A percentile compares a stretch with the other conserved stretches of the same genome.
These are phyloP conservation scores for Collybia mongolica DNA, from an alignment of 768 basidiomycete genomes.

Conservation along the genomic window DNA sequence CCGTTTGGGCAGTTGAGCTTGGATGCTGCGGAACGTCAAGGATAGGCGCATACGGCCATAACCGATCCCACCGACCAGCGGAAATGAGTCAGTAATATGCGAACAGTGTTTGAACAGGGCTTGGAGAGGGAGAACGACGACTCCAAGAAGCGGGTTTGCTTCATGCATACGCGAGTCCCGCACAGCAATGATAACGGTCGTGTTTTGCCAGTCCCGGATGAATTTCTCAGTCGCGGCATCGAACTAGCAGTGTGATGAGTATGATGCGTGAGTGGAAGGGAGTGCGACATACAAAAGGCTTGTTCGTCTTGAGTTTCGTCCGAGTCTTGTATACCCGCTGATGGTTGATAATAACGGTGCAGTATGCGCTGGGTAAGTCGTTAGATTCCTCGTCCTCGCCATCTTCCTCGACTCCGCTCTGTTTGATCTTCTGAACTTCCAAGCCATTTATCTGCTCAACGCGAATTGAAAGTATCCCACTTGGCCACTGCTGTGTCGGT, in stretches of 20 bases:
- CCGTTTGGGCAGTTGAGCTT: conserved; percentile 53
- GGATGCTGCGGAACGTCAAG: conserved; percentile 65
- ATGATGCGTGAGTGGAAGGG: background rate
- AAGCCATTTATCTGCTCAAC: conserved; percentile 68
- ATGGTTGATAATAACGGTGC: conserved; percentile 44
- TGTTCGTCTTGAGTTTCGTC: conserved; percentile 42
- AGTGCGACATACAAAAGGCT: conserved; percentile 38
- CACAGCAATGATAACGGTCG: conserved; percentile 64
- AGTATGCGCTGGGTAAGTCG: conserved; percentile 68
- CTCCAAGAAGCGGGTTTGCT: conserved; percentile 67
- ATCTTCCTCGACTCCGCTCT: conserved; percentile 53
- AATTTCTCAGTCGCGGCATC: conserved; percentile 70
- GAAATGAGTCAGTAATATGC: conserved; percentile 56
- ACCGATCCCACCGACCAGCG: conserved; percentile 71
- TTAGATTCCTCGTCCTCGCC: conserved; percentile 52
- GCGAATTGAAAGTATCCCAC: conserved; percentile 63
- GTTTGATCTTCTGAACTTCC: conserved; percentile 52
- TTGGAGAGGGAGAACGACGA: conserved; percentile 53
- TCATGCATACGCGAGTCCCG: conserved; percentile 60
- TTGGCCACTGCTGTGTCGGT: conserved; percentile 61
- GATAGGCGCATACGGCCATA: conserved; percentile 63
- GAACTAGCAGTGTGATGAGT: conserved; percentile 30
- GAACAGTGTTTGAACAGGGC: conserved; percentile 50
- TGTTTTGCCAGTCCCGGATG: conserved; percentile 57
- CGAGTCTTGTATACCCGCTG: conserved; percentile 42